Evolutionary conservation across 176 grass and related monocot species (phyloP).

Genomic region (Raddia guianensis): DNA sequence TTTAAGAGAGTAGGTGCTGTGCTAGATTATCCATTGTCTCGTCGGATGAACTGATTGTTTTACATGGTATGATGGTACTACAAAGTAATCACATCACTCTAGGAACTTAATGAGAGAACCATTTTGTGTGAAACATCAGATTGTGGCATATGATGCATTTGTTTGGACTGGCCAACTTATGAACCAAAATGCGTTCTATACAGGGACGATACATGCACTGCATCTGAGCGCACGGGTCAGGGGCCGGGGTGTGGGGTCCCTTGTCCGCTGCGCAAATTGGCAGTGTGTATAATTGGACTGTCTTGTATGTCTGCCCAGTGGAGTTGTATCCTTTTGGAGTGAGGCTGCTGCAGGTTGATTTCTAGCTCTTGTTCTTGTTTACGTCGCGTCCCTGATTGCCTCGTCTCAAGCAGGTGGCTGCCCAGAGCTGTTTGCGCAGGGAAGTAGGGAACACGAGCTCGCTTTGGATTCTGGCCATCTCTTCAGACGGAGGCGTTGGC

Average conservation of each 20-base stretch:
- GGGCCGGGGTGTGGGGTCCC: too few species aligned
- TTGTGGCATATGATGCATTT: neutral
- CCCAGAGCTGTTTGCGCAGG: neutral
- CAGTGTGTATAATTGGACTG: constrained; percentile 10
- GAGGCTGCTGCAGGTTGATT: neutral
- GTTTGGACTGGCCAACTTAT: neutral
- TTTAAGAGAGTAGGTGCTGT: neutral
- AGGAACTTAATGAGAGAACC: neutral
- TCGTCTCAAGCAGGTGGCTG: neutral
- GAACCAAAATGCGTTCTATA: neutral
- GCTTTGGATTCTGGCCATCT: constrained; percentile 3
- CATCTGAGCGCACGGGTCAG: neutral
- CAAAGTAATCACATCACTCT: neutral
- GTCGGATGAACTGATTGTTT: neutral
- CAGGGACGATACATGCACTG: neutral
- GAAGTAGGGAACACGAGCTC: neutral
- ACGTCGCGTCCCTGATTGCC: neutral
- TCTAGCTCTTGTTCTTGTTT: neutral
- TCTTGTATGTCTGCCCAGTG: neutral
- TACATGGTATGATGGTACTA: neutral
- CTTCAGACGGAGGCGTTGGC: neutral
- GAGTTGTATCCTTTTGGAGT: neutral
- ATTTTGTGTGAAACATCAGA: neutral
- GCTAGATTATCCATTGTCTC: neutral
- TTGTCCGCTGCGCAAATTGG: neutral